Evolutionary conservation across 2,329 filamentous ascomycete species (phyloP), one percentile per base, ranked within the genome.

Genomic region (Curvularia sp.): DNA sequence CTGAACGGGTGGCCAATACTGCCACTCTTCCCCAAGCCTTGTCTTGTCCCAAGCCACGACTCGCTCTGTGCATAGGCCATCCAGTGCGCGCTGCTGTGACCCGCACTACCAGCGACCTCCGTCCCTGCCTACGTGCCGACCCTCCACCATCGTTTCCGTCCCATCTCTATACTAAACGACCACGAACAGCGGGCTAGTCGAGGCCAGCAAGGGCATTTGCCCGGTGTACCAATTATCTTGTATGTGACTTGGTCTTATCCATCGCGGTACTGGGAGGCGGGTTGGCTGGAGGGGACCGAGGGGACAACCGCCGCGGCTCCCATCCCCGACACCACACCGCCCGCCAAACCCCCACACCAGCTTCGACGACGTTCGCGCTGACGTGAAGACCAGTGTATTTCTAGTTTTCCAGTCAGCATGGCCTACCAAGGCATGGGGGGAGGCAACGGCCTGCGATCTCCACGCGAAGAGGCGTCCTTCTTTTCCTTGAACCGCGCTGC

Each of bases 381-480:
- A 77, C 68, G n/a, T 44, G 47, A 13, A 28, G 18, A n/a, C 41
- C 70, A 75, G 73, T 76, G 74, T 76, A 75, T 75, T 76, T 76
- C 65, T 77, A 76, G 69, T 66, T 69, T 63, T 61, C 58, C 33
- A 53, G 46, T 56, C 60, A 70, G 49, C 55, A 90, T 90, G 88
- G 85, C 87, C 67, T 89, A 86, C 79, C 85, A 85, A 73, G 83
- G 84, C 73, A 79, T 86, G 74, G 86, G 81, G 74, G 86, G 87
- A 71, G 83, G 85, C 75, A 90, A 92, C 85, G 91, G 94, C 80
- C 93, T 78, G 88, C 90, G 78, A 52, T 91, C 91, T 68, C 87
- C 91, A 55, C 87, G 88, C 70, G 90, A 89, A 80, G 92, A 96
- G 73, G 81, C 86, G 71, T 82, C 88, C 65, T 91, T 93, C 81